Evolutionary conservation across 1,139 yeast genomes (phyloP), one percentile per base, ranked within the genome.

Genomic region (Candida sojae): DNA sequence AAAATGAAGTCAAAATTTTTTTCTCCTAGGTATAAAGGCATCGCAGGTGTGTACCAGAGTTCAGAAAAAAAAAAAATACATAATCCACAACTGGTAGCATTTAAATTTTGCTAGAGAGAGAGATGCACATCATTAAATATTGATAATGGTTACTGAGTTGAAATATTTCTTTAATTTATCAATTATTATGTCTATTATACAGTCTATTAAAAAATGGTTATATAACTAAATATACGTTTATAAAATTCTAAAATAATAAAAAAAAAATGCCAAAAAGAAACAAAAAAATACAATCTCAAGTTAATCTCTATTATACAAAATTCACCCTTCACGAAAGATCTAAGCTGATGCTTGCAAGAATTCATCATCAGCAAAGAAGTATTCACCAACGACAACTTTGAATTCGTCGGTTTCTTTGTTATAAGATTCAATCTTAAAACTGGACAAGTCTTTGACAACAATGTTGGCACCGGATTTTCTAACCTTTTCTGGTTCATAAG

Each of bases 401-500:
- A 75, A 75, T 60, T 73, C 77, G 49, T 75, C 74, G 45, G 80
- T 75, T 53, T 68, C 75, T 48, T 66, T 61, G 63, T 74, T 69
- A 69, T 72, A 75, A 39, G 69, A 64, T 40, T 73, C 78, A 47
- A 75, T 70, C 60, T 66, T 64, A 62, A 75, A 73, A 17, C 75
- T 68, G 36, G 82, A 71, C 68, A 86, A 78, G 69, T 87, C 89
- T 61, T 84, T 82, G 51, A 88, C 88, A 48, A 88, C 92, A 61
- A 85, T 85, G 61, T 84, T 86, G 54, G 96, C 95, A 60, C 96
- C 96, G 43, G 88, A 80, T 47, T 74, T 80, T 68, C 84, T 80
- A 51, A 88, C 84, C 67, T 78, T 75, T 57, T 83, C 84, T 35
- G 88, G 80, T 55, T 78, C 82, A 65, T 86, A 88, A 46, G 95